These are phyloP conservation scores for Ceratobasidium papillatum DNA, from an alignment of 1,284 basidiomycete species.

Conservation along the genomic window DNA sequence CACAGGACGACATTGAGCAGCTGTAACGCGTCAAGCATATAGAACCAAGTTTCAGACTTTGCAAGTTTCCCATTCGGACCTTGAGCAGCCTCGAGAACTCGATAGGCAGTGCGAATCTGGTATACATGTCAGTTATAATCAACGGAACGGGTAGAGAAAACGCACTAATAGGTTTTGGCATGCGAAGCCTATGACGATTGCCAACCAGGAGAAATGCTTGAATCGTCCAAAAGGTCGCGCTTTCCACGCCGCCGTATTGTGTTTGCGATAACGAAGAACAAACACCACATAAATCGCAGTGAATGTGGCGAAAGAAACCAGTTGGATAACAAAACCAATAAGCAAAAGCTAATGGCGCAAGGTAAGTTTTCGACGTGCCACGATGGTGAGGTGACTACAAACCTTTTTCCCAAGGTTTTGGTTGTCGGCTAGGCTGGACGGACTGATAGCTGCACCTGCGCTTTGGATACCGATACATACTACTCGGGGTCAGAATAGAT, in stretches of 20 bases:
- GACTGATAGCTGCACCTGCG: not conserved
- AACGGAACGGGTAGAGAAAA: not conserved
- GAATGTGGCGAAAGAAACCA: not conserved
- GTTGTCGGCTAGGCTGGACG: not conserved
- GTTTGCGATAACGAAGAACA: not conserved
- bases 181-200: not conserved
- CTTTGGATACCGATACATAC: not conserved
- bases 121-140: not conserved
- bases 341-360: not conserved
- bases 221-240: not conserved
- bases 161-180: not conserved
- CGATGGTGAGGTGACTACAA: too few relatives aligned
- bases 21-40: conserved; percentile 10
- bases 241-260: not conserved
- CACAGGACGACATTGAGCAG: not conserved
- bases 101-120: conserved; percentile 17
- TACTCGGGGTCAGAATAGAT: not conserved
- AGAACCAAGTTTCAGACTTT: conserved; percentile 1
- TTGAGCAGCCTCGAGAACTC: not conserved
- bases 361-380: too few relatives aligned
- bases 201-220: not conserved
- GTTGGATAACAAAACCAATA: not conserved
- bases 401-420: not conserved
- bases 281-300: not conserved
- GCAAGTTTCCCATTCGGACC: conserved; percentile 6